Evolutionary conservation across 805 yeast genomes (phyloP).

Genomic region (Nadsonia fulvescens): DNA sequence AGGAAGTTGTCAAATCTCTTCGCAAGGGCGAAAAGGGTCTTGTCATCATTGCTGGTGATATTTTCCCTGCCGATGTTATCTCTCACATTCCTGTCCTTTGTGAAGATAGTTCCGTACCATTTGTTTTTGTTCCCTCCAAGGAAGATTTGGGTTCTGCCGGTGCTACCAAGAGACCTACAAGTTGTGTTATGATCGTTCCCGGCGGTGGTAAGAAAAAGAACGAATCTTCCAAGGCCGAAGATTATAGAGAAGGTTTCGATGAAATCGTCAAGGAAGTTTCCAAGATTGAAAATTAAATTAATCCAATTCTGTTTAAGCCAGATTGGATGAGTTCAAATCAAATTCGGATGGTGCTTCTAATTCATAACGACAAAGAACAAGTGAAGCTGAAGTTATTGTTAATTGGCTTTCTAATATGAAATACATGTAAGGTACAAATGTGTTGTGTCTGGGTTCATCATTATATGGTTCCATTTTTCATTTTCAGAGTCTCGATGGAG

Average conservation of each 20-base stretch:
- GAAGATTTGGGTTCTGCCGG: slow-evolving; percentile 98
- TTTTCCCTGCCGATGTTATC: slow-evolving; percentile 91
- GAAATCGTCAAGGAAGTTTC: slow-evolving; percentile 84
- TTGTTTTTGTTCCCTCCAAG: slow-evolving; percentile 85
- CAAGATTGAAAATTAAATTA: slow-evolving; percentile 8
- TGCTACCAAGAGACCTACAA: slow-evolving; percentile 97
- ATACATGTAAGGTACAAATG: too few species aligned
- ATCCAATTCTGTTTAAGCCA: too few species aligned
- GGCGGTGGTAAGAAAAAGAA: slow-evolving; percentile 78
- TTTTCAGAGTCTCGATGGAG: too few species aligned
- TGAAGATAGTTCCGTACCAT: slow-evolving; percentile 87
- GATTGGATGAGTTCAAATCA: too few species aligned
- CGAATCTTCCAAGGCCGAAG: slow-evolving; percentile 44
- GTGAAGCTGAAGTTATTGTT: too few species aligned
- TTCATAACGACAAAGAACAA: too few species aligned
- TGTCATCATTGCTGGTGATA: slow-evolving; percentile 93
- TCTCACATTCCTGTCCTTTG: slow-evolving; percentile 95
- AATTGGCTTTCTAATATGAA: too few species aligned
- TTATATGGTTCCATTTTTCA: too few species aligned
- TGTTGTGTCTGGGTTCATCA: too few species aligned
- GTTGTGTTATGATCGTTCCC: slow-evolving; percentile 93
- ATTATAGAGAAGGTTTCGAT: slow-evolving; percentile 81
- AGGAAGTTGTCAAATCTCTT: slow-evolving; percentile 93
- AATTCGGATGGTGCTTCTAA: too few species aligned
- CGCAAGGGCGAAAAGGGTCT: slow-evolving; percentile 97